Evolutionary conservation across 2,329 filamentous ascomycete genomes (phyloP).

Genomic region (Epichloe sibirici): DNA sequence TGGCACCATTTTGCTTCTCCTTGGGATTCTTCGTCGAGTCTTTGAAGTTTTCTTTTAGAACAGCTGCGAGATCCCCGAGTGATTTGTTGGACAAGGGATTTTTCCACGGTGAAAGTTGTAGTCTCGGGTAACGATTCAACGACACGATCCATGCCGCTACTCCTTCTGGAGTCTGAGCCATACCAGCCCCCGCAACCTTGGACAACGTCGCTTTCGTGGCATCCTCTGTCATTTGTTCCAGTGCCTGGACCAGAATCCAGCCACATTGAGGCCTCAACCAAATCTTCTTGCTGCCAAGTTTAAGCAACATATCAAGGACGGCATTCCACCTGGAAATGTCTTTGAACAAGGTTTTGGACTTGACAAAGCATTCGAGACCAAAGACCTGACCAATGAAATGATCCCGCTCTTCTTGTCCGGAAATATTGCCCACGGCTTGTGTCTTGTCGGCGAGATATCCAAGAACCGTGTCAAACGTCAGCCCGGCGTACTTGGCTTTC

Average conservation of each 20-base stretch:
- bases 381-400: conserved; percentile 78
- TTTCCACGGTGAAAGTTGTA: conserved; percentile 60
- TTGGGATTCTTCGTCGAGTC: conserved; percentile 35
- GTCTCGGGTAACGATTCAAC: conserved; percentile 48
- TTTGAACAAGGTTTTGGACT: conserved; percentile 59
- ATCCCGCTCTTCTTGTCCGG: conserved; percentile 70
- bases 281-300: conserved; percentile 66
- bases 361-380: conserved; percentile 74
- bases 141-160: conserved; percentile 77
- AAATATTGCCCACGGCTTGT: conserved; percentile 38
- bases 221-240: conserved; percentile 48
- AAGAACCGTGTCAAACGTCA: conserved; percentile 45
- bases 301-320: conserved; percentile 61
- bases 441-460: conserved; percentile 43
- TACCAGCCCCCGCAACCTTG: conserved; percentile 48
- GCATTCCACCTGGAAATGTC: conserved; percentile 48
- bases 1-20: conserved; percentile 31
- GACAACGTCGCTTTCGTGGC: conserved; percentile 51
- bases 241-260: conserved; percentile 63
- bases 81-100: conserved; percentile 63
- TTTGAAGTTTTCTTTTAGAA: conserved; percentile 64
- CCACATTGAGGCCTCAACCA: conserved; percentile 87
- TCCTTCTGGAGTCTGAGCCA: conserved; percentile 75
- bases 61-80: conserved; percentile 55
- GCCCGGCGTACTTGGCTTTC: conserved; percentile 34